Conservation (phyloP, 345 rosid species). For the Trapa incisa region DNA sequence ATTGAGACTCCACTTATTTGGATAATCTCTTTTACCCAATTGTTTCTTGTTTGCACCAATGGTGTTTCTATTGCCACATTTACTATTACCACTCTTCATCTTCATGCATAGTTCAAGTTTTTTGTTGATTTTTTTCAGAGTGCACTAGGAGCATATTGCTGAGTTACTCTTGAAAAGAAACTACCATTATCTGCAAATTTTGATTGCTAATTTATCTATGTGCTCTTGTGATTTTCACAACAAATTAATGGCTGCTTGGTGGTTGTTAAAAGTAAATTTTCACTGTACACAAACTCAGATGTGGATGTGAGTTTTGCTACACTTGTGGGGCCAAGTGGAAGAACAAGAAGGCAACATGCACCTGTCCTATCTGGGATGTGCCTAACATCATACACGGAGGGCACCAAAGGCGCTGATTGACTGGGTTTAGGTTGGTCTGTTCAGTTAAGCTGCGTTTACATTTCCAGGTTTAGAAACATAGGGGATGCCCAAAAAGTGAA, state of each 20-base stretch:
- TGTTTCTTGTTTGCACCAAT: not conserved
- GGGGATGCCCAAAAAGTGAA: too few species aligned
- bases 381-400: conserved; percentile 11
- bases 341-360: conserved; percentile 39
- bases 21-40: not conserved
- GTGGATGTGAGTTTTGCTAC: conserved; percentile 56
- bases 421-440: not conserved
- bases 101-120: not conserved
- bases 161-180: not conserved
- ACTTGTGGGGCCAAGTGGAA: conserved; percentile 52
- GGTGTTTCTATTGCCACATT: not conserved
- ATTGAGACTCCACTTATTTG: not conserved
- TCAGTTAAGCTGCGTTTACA: not conserved
- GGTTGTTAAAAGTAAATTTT: not conserved
- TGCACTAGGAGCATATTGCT: not conserved
- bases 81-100: not conserved
- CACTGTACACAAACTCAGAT: conserved; percentile 14
- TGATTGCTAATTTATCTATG: not conserved
- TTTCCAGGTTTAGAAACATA: too few species aligned
- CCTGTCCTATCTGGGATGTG: conserved; percentile 46
- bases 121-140: not conserved
- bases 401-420: not conserved
- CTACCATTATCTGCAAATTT: not conserved
- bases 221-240: not conserved
- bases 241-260: not conserved